phyloP scores from a whole-genome alignment of 23 red algal genomes.

The Chondrus crispus region DNA sequence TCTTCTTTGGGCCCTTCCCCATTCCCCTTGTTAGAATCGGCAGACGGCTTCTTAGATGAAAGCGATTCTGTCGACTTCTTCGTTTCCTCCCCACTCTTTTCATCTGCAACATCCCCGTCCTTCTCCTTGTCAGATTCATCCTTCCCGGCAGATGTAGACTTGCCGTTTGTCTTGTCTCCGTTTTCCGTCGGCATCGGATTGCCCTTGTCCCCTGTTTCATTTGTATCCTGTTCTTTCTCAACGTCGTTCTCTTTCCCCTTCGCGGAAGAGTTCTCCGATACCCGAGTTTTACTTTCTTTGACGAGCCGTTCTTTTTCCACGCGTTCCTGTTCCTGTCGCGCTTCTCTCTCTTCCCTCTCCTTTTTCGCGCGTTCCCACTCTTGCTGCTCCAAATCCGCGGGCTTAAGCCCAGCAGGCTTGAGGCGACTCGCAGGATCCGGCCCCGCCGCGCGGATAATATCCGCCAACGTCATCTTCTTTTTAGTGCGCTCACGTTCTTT shows the following conservation, averaged over 20 bases:
- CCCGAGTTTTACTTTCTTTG: not conserved
- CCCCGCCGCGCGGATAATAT: constrained; percentile 62
- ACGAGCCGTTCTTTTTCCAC: not conserved
- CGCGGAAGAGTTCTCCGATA: not conserved
- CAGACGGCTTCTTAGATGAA: not conserved
- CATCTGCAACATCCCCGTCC: no score
- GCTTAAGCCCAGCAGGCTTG: not conserved
- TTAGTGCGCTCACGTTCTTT: constrained; percentile 42
- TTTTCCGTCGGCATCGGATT: not conserved
- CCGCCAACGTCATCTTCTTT: constrained; percentile 58
- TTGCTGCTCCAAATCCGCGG: constrained; percentile 17
- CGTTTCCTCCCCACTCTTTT: no score
- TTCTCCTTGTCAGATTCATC: not conserved
- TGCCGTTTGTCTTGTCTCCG: not conserved
- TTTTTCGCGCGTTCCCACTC: not conserved
- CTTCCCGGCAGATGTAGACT: not conserved
- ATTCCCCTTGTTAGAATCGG: not conserved
- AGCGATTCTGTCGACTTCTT: no score
- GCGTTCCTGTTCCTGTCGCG: not conserved
- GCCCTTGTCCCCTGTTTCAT: not conserved
- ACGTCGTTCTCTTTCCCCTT: not conserved
- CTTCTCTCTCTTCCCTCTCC: constrained; percentile 35
- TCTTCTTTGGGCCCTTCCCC: not conserved
- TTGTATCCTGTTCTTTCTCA: not conserved
- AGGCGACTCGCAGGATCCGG: constrained; percentile 22